Conservation (phyloP, 2,329 filamentous ascomycete species). For the Dryadomyces quercus-mongolicae region DNA sequence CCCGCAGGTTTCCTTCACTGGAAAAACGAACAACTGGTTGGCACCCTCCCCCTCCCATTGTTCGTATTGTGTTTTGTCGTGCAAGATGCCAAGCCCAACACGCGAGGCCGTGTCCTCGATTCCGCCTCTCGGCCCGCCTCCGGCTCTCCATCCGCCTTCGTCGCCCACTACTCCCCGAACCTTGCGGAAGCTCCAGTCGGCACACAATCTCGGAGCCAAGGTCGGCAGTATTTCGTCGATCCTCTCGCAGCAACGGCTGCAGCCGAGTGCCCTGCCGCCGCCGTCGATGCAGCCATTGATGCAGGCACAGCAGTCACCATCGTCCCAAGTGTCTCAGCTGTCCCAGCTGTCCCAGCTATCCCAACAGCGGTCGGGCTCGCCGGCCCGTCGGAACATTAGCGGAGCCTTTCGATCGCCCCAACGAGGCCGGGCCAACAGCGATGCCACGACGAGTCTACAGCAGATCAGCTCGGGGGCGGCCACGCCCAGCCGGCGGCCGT, state of each 20-base stretch:
- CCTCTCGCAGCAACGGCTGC: constrained; percentile 35
- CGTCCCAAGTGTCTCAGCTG: constrained; percentile 26
- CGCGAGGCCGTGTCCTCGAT: constrained; percentile 15
- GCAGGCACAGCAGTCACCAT: constrained; percentile 24
- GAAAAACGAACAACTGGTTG: neutral
- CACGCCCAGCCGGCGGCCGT: constrained; percentile 29
- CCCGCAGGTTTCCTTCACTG: neutral
- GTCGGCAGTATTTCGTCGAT: constrained; percentile 38
- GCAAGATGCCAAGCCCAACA: constrained; percentile 20
- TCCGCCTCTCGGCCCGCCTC: constrained; percentile 17
- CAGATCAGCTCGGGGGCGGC: constrained; percentile 24
- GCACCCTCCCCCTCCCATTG: neutral
- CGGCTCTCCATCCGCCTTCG: constrained; percentile 39
- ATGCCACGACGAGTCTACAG: constrained; percentile 37
- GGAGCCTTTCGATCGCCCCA: constrained; percentile 29
- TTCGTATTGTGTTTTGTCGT: too few relatives aligned
- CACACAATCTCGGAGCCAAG: constrained; percentile 53
- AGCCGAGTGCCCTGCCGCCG: constrained; percentile 31
- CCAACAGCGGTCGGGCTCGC: constrained; percentile 22
- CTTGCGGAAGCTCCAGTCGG: constrained; percentile 63
- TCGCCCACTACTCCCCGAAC: constrained; percentile 55
- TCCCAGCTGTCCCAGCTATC: constrained; percentile 15
- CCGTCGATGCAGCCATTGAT: constrained; percentile 16
- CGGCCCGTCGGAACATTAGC: constrained; percentile 21
- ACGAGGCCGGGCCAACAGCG: constrained; percentile 60